A percentile compares a stretch with the other conserved stretches of the same genome.
Conservation (phyloP, 768 basidiomycete species). For the Filobasidium floriforme region DNA sequence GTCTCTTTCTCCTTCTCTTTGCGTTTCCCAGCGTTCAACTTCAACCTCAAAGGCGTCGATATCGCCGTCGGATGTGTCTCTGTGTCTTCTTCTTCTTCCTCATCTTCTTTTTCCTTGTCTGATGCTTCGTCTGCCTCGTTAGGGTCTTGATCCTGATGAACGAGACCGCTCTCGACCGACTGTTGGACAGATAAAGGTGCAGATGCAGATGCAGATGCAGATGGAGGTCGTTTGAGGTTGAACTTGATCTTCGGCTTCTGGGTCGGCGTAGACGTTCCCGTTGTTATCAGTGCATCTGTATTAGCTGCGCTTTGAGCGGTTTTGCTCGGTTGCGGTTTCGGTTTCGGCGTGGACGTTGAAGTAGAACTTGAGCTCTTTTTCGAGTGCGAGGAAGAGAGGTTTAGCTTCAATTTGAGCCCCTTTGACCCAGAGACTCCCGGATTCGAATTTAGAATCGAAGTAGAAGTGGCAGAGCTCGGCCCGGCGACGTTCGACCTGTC, state of each 20-base stretch:
- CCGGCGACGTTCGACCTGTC: background rate
- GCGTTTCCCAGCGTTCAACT: background rate
- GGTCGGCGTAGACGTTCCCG: background rate
- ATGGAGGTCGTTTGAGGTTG: slow-evolving; percentile 8
- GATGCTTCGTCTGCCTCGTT: too few species aligned
- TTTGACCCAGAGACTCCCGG: background rate
- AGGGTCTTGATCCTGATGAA: too few species aligned
- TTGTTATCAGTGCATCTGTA: too few species aligned
- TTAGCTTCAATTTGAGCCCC: slow-evolving; percentile 15
- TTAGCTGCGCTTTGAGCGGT: too few species aligned
- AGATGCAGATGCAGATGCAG: background rate
- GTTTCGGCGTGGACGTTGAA: background rate
- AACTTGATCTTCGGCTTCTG: slow-evolving; percentile 21
- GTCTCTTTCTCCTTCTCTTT: slow-evolving; percentile 5
- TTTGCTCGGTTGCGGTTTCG: too few species aligned
- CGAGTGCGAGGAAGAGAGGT: too few species aligned
- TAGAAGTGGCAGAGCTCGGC: too few species aligned
- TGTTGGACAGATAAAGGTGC: too few species aligned
- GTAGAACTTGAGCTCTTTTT: background rate
- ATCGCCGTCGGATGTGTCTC: too few species aligned
- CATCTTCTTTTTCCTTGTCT: background rate
- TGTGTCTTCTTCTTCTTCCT: background rate
- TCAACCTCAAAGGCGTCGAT: background rate
- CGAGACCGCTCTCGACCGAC: too few species aligned
- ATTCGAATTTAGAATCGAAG: too few species aligned